Conservation (phyloP, 2,329 filamentous ascomycete species). For the Xylaria sp. region DNA sequence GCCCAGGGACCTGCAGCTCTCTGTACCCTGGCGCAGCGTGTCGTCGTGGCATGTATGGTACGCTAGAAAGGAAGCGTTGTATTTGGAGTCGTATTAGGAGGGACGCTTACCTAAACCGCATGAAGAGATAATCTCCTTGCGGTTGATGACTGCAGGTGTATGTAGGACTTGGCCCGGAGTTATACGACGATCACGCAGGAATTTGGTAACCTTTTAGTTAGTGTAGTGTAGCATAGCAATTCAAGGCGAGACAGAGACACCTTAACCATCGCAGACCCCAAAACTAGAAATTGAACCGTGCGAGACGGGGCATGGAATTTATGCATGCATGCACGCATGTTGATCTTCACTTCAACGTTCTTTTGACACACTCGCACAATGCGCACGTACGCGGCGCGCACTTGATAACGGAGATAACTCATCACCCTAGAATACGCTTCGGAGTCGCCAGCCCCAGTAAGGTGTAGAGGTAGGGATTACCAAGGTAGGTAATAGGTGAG, state of each 20-base stretch:
- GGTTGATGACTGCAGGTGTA: constrained; percentile 35
- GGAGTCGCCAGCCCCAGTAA: constrained; percentile 10
- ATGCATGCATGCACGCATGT: constrained; percentile 32
- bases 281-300: constrained; percentile 12
- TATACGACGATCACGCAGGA: constrained; percentile 24
- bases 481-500: constrained; percentile 15
- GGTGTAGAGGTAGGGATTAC: not conserved
- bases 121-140: constrained; percentile 33
- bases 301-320: constrained; percentile 27
- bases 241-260: constrained; percentile 10
- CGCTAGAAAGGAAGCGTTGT: not conserved
- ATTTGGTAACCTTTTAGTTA: not conserved
- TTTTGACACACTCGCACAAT: not conserved
- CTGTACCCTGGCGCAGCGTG: not conserved
- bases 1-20: constrained; percentile 7
- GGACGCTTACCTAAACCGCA: constrained; percentile 27
- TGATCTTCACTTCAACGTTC: constrained; percentile 31
- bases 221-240: constrained; percentile 1
- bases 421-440: not conserved
- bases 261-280: not conserved
- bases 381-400: not conserved
- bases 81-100: not conserved
- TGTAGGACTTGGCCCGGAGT: constrained; percentile 24
- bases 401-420: constrained; percentile 1
- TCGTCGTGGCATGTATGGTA: not conserved